phyloP scores from a whole-genome alignment of 2,329 filamentous ascomycete genomes.

The Pseudogymnoascus sp. region DNA sequence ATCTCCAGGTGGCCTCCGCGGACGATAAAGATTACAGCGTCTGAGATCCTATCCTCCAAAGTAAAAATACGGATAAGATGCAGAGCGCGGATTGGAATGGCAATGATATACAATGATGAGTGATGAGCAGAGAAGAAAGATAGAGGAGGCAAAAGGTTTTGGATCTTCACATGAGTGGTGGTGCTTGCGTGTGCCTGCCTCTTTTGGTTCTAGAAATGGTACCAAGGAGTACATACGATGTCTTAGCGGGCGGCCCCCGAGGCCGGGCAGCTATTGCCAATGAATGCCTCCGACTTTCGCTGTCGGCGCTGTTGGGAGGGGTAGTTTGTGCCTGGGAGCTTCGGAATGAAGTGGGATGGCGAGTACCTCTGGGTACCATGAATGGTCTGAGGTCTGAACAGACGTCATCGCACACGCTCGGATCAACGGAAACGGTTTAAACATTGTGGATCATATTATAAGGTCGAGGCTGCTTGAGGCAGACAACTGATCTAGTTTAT shows the following conservation, averaged over 20 bases:
- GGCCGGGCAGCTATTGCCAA: neutral
- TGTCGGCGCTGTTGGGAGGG: neutral
- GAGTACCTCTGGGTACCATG: constrained; percentile 8
- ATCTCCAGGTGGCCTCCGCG: neutral
- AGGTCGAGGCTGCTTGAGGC: constrained; percentile 7
- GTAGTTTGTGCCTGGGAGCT: neutral
- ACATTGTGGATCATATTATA: constrained; percentile 4
- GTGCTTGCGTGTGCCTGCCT: constrained; percentile 2
- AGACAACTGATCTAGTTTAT: neutral
- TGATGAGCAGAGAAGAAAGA: neutral
- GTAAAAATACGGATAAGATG: constrained; percentile 7
- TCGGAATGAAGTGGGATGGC: neutral
- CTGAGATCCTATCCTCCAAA: neutral
- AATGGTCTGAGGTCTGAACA: neutral
- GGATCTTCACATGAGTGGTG: neutral
- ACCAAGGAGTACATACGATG: neutral
- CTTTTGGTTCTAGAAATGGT: neutral
- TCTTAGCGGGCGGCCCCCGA: constrained; percentile 6
- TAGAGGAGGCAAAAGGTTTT: neutral
- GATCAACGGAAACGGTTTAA: constrained; percentile 9
- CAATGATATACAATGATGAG: neutral
- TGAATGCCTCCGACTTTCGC: neutral
- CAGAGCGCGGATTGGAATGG: neutral
- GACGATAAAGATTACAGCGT: neutral
- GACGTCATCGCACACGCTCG: neutral